Evolutionary conservation across 106 monocot species (phyloP), one percentile per base, ranked within the genome.

Genomic region (Allium cepa): DNA sequence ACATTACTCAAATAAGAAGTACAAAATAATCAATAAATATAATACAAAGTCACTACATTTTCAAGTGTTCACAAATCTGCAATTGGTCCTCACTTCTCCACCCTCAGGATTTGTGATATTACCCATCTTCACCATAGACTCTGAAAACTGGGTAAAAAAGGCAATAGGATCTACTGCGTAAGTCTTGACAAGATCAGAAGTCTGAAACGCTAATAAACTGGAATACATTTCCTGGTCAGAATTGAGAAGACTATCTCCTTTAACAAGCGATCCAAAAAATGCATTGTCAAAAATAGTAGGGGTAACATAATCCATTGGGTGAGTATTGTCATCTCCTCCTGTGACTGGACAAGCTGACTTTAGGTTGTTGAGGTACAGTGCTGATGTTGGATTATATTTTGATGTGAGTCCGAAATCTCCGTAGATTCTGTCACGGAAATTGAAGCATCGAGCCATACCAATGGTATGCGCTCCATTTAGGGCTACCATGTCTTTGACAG

Each of bases 111-210:
- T 94, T 26, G 94, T 90, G 75, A 94, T 94, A 61, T 94, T 94
- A 45, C 94, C 94, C 90, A 94, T 85, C 80, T 85, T 94, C 57
- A 87, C 90, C 87, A 94, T 90, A 4, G 90, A 87, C 59, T 90
- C 90, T 2, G 94, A 79, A 75, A 94, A 94, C 48, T 94, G 84
- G 45, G 79, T 74, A 71, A 94, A 94, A 81, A 94, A 94, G 46
- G 68, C 50, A 8, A 55, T 47, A 4, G 78, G 69, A 58, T 90
- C 72, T 0, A 57, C 68, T 18, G 87, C 82, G 17, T 90, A 90
- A 63, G 73, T 76, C 57, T 79, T 73, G 8, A 94, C 90, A 8
- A 90, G 69, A 26, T 75, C 70, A 2, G 76, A 69, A 0, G 94
- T 87, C 46, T 77, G 59, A 64, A 80, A 79, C 9, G 82, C 87